Evolutionary conservation across 495 filamentous ascomycete species (phyloP).

Genomic region (Xylaria grammica): DNA sequence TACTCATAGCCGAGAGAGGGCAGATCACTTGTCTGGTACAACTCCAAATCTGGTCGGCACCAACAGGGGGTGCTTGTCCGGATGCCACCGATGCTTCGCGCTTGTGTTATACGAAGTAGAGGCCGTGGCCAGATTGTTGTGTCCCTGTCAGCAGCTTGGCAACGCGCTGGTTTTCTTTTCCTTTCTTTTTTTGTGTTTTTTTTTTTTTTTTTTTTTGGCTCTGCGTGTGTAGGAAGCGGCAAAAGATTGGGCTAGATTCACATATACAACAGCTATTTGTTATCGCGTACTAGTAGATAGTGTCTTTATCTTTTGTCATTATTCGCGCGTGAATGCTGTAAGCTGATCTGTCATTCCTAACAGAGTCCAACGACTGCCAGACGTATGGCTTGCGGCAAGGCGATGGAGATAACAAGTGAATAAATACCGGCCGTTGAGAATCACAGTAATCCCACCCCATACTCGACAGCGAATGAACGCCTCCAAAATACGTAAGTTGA

Average conservation of each 20-base stretch:
- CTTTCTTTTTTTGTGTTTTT: no score
- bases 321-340: no score
- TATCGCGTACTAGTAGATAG: neutral
- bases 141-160: conserved; percentile 18
- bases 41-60: neutral
- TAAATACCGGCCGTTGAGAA: no score
- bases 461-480: no score
- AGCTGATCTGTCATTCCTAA: no score
- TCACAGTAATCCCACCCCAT: no score
- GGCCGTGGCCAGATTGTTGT: conserved; percentile 9
- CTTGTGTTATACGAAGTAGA: conserved; percentile 5
- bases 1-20: conserved; percentile 8
- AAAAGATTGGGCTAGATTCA: neutral
- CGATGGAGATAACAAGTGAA: no score
- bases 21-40: conserved; percentile 9
- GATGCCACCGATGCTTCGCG: conserved; percentile 17
- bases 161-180: neutral
- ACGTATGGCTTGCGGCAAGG: no score
- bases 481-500: no score
- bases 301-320: no score
- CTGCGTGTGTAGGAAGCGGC: neutral
- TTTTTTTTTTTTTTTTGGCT: conserved; percentile 8
- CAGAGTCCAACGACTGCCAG: no score
- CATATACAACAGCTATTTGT: neutral
- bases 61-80: conserved; percentile 2